These are phyloP conservation scores for Knoxdaviesia capensis DNA, from an alignment of 2,329 filamentous ascomycete genomes.

Conservation along the genomic window DNA sequence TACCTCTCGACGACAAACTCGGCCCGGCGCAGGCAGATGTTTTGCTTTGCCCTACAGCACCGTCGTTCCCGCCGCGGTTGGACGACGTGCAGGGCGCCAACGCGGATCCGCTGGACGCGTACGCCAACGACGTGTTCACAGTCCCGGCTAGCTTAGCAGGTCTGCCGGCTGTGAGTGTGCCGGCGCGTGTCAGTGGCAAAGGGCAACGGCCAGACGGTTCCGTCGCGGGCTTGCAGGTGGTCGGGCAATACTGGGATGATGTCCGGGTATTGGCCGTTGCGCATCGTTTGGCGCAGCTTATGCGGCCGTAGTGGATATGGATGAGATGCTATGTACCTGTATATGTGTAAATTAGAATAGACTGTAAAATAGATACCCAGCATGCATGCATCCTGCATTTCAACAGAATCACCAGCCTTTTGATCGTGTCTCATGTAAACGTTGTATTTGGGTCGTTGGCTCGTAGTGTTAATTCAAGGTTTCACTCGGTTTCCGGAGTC, in stretches of 20 bases:
- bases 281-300: conserved; percentile 17
- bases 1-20: conserved; percentile 31
- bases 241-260: conserved; percentile 70
- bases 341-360: conserved; percentile 1
- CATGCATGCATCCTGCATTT: neutral
- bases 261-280: conserved; percentile 39
- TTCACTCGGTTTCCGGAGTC: too few species aligned
- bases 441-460: too few species aligned
- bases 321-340: conserved; percentile 1
- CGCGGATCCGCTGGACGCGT: conserved; percentile 47
- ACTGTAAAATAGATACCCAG: neutral
- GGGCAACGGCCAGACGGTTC: conserved; percentile 5
- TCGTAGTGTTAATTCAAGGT: too few species aligned
- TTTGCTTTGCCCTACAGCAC: conserved; percentile 71
- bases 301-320: conserved; percentile 5
- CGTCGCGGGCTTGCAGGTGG: conserved; percentile 45
- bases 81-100: conserved; percentile 25
- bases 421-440: too few species aligned
- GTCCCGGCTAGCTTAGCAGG: conserved; percentile 88
- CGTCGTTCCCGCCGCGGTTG: conserved; percentile 49
- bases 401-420: too few species aligned
- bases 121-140: conserved; percentile 89
- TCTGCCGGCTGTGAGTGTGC: conserved; percentile 71
- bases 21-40: conserved; percentile 57
- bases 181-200: conserved; percentile 15